Evolutionary conservation across 2,329 filamentous ascomycete genomes (phyloP).

Genomic region (Diplodia mutila): DNA sequence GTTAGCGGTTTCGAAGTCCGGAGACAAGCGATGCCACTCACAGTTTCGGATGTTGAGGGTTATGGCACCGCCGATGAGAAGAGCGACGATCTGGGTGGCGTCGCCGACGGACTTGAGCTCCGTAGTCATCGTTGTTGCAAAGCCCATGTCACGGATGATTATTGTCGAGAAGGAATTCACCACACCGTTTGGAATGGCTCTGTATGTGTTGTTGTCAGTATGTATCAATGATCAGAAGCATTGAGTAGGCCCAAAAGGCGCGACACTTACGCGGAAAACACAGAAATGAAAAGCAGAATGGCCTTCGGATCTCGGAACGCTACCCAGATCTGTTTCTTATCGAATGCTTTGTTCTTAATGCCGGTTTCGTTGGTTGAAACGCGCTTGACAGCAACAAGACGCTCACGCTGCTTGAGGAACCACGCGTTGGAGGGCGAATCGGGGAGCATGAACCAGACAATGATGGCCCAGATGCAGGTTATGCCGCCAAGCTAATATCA

Average conservation of each 20-base stretch:
- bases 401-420: conserved; percentile 38
- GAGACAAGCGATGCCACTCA: neutral
- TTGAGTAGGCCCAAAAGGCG: neutral
- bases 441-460: conserved; percentile 39
- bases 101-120: conserved; percentile 44
- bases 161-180: conserved; percentile 44
- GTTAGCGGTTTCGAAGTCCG: neutral
- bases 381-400: conserved; percentile 38
- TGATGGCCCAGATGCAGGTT: conserved; percentile 40
- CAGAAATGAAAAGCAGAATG: neutral
- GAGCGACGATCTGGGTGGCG: conserved; percentile 43
- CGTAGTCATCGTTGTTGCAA: conserved; percentile 40
- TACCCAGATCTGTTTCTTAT: conserved; percentile 34
- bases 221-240: no score
- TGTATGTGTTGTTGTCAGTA: conserved; percentile 8
- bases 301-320: conserved; percentile 40
- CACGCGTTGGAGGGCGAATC: conserved; percentile 39
- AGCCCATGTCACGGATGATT: conserved; percentile 42
- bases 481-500: conserved; percentile 34
- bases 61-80: conserved; percentile 43
- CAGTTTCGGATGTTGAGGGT: conserved; percentile 42
- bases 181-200: conserved; percentile 40
- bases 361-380: conserved; percentile 41
- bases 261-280: neutral
- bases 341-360: conserved; percentile 42